Percentiles rank a stretch among this genome's conserved stretches.
Conservation (phyloP, 495 filamentous ascomycete genomes). For the Acidomyces sp. region DNA sequence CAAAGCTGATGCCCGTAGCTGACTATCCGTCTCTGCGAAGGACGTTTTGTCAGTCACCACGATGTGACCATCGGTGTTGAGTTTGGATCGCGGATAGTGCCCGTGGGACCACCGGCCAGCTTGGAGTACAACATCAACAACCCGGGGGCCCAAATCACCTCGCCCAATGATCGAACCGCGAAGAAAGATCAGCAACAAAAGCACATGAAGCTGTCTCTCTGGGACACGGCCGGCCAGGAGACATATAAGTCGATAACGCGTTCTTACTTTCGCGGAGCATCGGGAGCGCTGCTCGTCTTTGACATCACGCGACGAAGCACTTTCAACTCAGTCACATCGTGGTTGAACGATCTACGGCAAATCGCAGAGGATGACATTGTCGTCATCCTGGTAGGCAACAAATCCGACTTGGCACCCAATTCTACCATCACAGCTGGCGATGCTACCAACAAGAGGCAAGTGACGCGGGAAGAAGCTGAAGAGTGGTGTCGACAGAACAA, state of each 20-base stretch:
- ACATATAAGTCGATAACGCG: constrained; percentile 91
- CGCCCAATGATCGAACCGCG: constrained; percentile 29
- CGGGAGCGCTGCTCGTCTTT: constrained; percentile 84
- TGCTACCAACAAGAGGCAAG: constrained; percentile 52
- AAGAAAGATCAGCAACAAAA: constrained; percentile 34
- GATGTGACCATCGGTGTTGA: constrained; percentile 98
- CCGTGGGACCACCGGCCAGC: constrained; percentile 67
- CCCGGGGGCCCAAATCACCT: constrained; percentile 19
- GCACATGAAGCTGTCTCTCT: constrained; percentile 58
- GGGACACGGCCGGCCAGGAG: constrained; percentile 97
- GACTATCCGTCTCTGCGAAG: constrained; percentile 92
- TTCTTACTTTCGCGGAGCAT: constrained; percentile 88
- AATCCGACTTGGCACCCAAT: constrained; percentile 56
- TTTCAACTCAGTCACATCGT: constrained; percentile 70
- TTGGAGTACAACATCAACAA: constrained; percentile 35
- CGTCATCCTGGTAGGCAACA: constrained; percentile 90
- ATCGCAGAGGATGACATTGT: constrained; percentile 91
- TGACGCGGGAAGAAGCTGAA: constrained; percentile 65
- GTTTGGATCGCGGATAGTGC: constrained; percentile 87
- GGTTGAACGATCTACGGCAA: constrained; percentile 82
- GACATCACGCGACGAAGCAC: constrained; percentile 81
- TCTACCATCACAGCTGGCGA: constrained; percentile 23
- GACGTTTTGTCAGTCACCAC: constrained; percentile 81
- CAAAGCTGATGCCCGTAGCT: constrained; percentile 37
- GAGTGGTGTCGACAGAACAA: constrained; percentile 76